A percentile compares a stretch with the other conserved stretches of the same genome.
Evolutionary conservation across 2,329 filamentous ascomycete species (phyloP).

Genomic region (Ophiostoma sp.): DNA sequence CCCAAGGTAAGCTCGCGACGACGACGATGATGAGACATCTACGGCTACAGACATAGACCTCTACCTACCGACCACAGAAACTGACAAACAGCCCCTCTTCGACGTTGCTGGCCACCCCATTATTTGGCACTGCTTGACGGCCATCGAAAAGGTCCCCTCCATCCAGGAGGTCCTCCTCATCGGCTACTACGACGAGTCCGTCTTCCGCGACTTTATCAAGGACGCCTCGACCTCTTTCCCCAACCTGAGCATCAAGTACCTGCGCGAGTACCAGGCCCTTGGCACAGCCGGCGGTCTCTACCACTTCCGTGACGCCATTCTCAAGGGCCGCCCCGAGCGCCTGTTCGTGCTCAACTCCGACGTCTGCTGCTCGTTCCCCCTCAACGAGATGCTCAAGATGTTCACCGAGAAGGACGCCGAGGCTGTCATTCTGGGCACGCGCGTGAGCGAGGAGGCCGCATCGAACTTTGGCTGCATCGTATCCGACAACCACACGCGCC

Average conservation of each 20-base stretch:
- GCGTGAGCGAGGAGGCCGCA: slow-evolving; percentile 83
- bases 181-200: slow-evolving; percentile 95
- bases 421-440: slow-evolving; percentile 89
- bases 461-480: slow-evolving; percentile 98
- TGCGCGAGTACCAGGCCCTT: slow-evolving; percentile 93
- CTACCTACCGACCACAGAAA: not conserved
- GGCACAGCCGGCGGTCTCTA: slow-evolving; percentile 95
- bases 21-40: not conserved
- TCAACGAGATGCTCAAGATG: slow-evolving; percentile 90
- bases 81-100: slow-evolving; percentile 70
- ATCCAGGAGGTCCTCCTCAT: slow-evolving; percentile 96
- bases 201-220: slow-evolving; percentile 98
- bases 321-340: slow-evolving; percentile 89
- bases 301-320: slow-evolving; percentile 97
- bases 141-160: slow-evolving; percentile 81
- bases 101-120: slow-evolving; percentile 97
- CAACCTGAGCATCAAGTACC: slow-evolving; percentile 83
- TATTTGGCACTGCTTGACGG: slow-evolving; percentile 94
- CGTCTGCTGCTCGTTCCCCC: slow-evolving; percentile 96
- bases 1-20: slow-evolving; percentile 65
- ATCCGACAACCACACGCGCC: slow-evolving; percentile 85
- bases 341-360: slow-evolving; percentile 98
- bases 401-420: slow-evolving; percentile 95
- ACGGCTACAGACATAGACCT: not conserved
- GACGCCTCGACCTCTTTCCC: slow-evolving; percentile 80